Percentiles rank a stretch among this genome's conserved stretches.
Conservation (phyloP, 2,329 filamentous ascomycete species). For the Trichoderma atrobrunneum region DNA sequence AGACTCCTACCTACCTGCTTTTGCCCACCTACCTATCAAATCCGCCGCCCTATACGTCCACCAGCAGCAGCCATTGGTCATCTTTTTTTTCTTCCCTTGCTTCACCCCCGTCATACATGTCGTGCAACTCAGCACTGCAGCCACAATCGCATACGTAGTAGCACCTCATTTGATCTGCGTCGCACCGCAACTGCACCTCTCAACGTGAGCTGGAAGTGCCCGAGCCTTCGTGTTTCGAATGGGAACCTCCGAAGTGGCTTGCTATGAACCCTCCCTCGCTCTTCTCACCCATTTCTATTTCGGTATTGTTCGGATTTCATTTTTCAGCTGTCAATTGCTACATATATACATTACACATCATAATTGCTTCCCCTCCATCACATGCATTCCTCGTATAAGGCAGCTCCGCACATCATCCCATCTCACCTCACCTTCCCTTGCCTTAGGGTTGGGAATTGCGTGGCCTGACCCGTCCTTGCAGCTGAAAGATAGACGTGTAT, state of each 20-base stretch:
- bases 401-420: not conserved
- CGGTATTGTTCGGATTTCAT: not conserved
- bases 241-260: not conserved
- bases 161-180: slow-evolving; percentile 13
- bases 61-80: not conserved
- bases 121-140: slow-evolving; percentile 5
- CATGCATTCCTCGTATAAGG: not conserved
- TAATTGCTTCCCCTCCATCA: not conserved
- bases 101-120: not conserved
- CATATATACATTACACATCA: not conserved
- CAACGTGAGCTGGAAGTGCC: not conserved
- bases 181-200: slow-evolving; percentile 1
- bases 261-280: no score
- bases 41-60: not conserved
- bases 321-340: not conserved
- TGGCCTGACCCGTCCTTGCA: not conserved
- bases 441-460: not conserved
- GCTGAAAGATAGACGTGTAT: slow-evolving; percentile 4
- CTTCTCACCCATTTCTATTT: no score
- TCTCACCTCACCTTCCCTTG: not conserved
- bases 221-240: not conserved
- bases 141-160: slow-evolving; percentile 15
- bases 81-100: not conserved
- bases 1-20: not conserved
- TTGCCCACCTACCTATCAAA: not conserved